Evolutionary conservation across 2,329 filamentous ascomycete genomes (phyloP).

Genomic region (Phialocephala sp.): DNA sequence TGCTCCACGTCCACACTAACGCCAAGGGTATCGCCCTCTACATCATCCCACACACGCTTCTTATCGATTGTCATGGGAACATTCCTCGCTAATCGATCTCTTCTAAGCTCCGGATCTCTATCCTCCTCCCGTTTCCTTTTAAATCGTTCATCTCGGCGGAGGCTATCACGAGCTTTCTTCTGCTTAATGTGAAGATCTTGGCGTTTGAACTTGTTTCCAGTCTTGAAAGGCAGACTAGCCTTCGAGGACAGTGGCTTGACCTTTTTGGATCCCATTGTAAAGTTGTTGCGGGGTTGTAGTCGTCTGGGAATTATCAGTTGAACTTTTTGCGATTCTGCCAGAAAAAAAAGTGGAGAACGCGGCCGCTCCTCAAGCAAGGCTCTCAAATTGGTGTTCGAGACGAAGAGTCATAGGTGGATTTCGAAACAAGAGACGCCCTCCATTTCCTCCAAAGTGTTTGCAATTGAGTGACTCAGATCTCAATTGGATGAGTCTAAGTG

Average conservation of each 20-base stretch:
- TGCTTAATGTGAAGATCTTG: slow-evolving; percentile 79
- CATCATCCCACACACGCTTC: slow-evolving; percentile 89
- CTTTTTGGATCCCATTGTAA: slow-evolving; percentile 56
- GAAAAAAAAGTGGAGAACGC: slow-evolving; percentile 23
- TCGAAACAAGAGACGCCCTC: slow-evolving; percentile 21
- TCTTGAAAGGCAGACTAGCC: slow-evolving; percentile 56
- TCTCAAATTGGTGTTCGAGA: slow-evolving; percentile 13
- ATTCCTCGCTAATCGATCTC: slow-evolving; percentile 77
- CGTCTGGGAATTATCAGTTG: slow-evolving; percentile 17
- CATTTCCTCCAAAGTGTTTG: slow-evolving; percentile 10
- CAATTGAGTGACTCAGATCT: slow-evolving; percentile 31
- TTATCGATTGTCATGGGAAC: slow-evolving; percentile 81
- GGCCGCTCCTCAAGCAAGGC: slow-evolving; percentile 18
- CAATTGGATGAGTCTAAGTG: slow-evolving; percentile 37
- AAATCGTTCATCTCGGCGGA: slow-evolving; percentile 78
- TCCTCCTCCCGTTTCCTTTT: slow-evolving; percentile 83
- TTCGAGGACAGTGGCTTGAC: slow-evolving; percentile 49
- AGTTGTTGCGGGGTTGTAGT: slow-evolving; percentile 30
- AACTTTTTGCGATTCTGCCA: slow-evolving; percentile 21
- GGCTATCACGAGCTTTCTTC: slow-evolving; percentile 77
- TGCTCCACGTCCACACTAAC: slow-evolving; percentile 61
- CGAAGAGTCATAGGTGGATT: slow-evolving; percentile 25
- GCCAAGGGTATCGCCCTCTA: slow-evolving; percentile 64
- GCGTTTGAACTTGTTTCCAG: slow-evolving; percentile 80
- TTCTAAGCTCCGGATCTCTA: slow-evolving; percentile 77